Evolutionary conservation across 2,329 filamentous ascomycete species (phyloP), one percentile per base, ranked within the genome.

Genomic region (Xylaria sp.): DNA sequence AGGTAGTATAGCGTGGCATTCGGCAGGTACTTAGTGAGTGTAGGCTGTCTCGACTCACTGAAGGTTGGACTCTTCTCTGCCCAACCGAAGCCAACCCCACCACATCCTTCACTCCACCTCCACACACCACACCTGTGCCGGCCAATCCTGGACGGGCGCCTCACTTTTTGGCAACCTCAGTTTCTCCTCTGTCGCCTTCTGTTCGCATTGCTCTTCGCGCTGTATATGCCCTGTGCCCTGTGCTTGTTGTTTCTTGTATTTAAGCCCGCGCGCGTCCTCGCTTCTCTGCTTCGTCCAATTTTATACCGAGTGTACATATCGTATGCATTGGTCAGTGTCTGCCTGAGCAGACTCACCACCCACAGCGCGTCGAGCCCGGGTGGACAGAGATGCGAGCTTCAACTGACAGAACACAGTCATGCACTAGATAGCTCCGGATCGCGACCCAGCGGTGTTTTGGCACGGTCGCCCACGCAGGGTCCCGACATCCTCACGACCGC

Each of bases 341-440:
- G 58, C 64, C 65, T 60, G 49, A 61, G 60, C 60, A 62, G 55
- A 56, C 53, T 60, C 40, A 23, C 58, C 40, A 23, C 60, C 59
- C 58, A 49, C 61, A 44, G 62, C 59, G 51, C 46, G 40, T 54
- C 33, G 55, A 55, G 58, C 55, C n/a, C 55, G 47, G 23, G 47
- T 37, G 37, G 49, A 51, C 65, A 31, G 47, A 46, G 33, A 61
- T 58, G 43, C 44, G 56, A 65, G 66, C 65, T 70, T 54, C 43
- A 53, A 70, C 74, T 71, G 62, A 69, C 64, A 60, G 56, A 58
- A 56, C 69, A 74, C 71, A 72, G 74, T 68, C 68, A 78, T 78
- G 76, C 74, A 73, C 74, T 77, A 77, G 74, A 65, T 65, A 68
- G 54, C 35, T 31, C 52, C 64, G 62, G 66, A 67, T 72, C 67